Percentiles rank a stretch among this genome's conserved stretches.
These are phyloP conservation scores for Fusarium pilosicola DNA, from an alignment of 2,329 filamentous ascomycete genomes.

Conservation along the genomic window DNA sequence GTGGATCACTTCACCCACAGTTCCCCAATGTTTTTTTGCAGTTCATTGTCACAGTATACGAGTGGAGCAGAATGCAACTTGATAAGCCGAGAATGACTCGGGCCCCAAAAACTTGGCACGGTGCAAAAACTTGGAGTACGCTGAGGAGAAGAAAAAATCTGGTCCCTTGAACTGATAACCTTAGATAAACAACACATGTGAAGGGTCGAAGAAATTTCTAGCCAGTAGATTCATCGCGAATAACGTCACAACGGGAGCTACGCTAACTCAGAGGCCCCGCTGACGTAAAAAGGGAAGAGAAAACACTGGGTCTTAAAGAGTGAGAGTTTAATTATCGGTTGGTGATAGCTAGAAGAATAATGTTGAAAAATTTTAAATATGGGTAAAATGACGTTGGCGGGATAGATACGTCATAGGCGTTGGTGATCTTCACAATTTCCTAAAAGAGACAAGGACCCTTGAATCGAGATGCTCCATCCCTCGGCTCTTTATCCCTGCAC, in stretches of 20 bases:
- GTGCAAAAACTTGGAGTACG: slow-evolving; percentile 3
- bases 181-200: slow-evolving; percentile 27
- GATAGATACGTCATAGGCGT: slow-evolving; percentile 9
- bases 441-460: slow-evolving; percentile 16
- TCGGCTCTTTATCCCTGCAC: slow-evolving; percentile 25
- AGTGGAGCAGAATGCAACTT: slow-evolving; percentile 2
- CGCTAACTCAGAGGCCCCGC: slow-evolving; percentile 12
- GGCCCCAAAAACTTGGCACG: neutral
- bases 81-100: slow-evolving; percentile 26
- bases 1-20: slow-evolving; percentile 15
- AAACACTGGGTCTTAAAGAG: neutral
- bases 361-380: slow-evolving; percentile 22
- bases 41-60: slow-evolving; percentile 10
- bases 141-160: neutral
- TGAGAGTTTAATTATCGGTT: neutral
- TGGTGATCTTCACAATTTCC: slow-evolving; percentile 20
- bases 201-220: slow-evolving; percentile 2
- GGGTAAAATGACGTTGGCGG: slow-evolving; percentile 19
- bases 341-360: neutral
- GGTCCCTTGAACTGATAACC: slow-evolving; percentile 14
- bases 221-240: neutral
- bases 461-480: slow-evolving; percentile 15
- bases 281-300: slow-evolving; percentile 12
- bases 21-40: slow-evolving; percentile 14
- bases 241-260: neutral